Evolutionary conservation across 176 grass and related monocot species (phyloP).

Genomic region (Pontederia paniculata): DNA sequence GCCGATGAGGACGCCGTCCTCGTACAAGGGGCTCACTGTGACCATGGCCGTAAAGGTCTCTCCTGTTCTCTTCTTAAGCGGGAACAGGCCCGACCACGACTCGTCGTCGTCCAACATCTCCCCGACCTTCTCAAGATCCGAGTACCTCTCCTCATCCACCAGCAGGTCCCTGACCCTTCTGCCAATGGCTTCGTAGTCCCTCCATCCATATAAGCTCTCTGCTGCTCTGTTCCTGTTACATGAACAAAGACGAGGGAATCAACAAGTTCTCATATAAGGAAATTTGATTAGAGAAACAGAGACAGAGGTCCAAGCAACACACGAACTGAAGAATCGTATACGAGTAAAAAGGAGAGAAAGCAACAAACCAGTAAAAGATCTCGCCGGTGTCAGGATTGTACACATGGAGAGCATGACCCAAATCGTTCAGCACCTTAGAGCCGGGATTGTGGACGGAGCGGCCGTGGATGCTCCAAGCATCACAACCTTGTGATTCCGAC

Average conservation of each 20-base stretch:
- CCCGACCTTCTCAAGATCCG: background rate
- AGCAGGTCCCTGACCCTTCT: slow-evolving; percentile 4
- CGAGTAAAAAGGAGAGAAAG: background rate
- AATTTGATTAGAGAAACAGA: background rate
- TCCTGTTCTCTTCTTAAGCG: slow-evolving; percentile 11
- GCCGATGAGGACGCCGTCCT: background rate
- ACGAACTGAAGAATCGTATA: background rate
- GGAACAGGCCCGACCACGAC: slow-evolving; percentile 8
- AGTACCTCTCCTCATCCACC: background rate
- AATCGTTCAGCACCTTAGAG: background rate
- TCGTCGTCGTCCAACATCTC: background rate
- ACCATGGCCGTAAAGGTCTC: slow-evolving; percentile 1
- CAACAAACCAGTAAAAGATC: slow-evolving; percentile 13
- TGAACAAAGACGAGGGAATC: background rate
- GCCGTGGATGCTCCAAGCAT: background rate
- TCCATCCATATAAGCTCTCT: slow-evolving; percentile 17
- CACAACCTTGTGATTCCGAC: background rate
- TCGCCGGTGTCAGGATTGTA: slow-evolving; percentile 9
- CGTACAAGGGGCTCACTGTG: slow-evolving; percentile 4
- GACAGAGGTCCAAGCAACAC: background rate
- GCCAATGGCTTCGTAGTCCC: slow-evolving; percentile 7
- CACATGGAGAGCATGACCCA: slow-evolving; percentile 15
- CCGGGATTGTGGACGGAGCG: background rate
- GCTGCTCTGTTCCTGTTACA: slow-evolving; percentile 11
- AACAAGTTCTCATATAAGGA: background rate